Evolutionary conservation across 352 stramenopile genomes (phyloP).

Genomic region (Globisporangium megalacanthum): DNA sequence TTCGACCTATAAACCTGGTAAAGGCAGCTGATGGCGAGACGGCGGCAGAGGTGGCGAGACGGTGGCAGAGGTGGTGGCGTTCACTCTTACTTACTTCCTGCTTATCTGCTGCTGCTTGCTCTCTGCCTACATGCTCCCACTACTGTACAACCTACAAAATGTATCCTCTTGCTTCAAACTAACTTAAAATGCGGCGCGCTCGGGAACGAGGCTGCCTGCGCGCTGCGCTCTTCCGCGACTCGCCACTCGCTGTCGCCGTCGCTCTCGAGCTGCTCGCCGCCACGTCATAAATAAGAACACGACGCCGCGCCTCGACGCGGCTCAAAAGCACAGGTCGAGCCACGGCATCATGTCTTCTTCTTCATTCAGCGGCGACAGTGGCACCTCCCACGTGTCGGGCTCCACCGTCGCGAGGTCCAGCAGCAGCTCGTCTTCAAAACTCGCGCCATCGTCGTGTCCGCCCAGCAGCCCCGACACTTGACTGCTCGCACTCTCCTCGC

Average conservation of each 20-base stretch:
- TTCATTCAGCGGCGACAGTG: conserved; percentile 77
- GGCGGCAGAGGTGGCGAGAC: too few species aligned
- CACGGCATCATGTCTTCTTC: conserved; percentile 81
- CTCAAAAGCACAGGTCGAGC: conserved; percentile 80
- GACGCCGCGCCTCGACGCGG: conserved; percentile 9
- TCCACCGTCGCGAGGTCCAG: conserved; percentile 70
- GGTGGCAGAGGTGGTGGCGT: background rate
- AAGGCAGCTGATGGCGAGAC: too few species aligned
- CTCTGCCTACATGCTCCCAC: conserved; percentile 9
- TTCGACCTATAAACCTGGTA: too few species aligned
- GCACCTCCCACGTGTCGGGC: conserved; percentile 72
- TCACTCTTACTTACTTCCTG: conserved; percentile 6
- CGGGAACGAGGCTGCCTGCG: background rate
- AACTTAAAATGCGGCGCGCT: conserved; percentile 4
- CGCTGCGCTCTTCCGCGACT: background rate
- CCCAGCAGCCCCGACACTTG: conserved; percentile 17
- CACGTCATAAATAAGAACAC: conserved; percentile 36
- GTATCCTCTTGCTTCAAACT: conserved; percentile 1
- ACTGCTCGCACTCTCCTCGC: conserved; percentile 17
- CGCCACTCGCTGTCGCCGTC: background rate
- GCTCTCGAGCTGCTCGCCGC: conserved; percentile 3
- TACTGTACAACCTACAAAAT: conserved; percentile 17
- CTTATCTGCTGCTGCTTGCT: background rate
- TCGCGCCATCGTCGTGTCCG: conserved; percentile 27
- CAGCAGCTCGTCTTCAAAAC: conserved; percentile 65